Percentiles rank a stretch among this genome's conserved stretches.
phyloP scores from a whole-genome alignment of 768 basidiomycete genomes.

The Amylocystis lapponica region DNA sequence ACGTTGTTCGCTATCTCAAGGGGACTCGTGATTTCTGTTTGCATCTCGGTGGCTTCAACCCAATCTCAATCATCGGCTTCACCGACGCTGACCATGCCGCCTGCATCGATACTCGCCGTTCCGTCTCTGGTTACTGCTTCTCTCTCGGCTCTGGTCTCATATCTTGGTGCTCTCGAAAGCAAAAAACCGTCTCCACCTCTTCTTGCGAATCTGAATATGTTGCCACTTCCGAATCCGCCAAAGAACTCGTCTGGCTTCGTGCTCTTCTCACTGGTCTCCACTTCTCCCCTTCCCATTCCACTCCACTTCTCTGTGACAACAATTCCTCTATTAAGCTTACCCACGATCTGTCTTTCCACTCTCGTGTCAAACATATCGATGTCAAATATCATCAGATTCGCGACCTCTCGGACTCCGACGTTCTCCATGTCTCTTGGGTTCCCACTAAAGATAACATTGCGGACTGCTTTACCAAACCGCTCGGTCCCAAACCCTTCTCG shows the following conservation, averaged over 20 bases:
- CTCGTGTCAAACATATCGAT: conserved; percentile 38
- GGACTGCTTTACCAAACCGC: conserved; percentile 36
- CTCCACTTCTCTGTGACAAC: conserved; percentile 30
- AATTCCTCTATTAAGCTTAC: conserved; percentile 30
- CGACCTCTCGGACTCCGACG: conserved; percentile 23
- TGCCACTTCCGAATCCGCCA: conserved; percentile 18
- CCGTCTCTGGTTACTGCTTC: conserved; percentile 25
- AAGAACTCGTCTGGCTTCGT: conserved; percentile 25
- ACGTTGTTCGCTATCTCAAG: conserved; percentile 21
- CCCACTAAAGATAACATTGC: conserved; percentile 30
- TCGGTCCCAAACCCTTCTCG: conserved; percentile 15
- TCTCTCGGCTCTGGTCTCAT: conserved; percentile 17
- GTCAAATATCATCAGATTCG: conserved; percentile 35
- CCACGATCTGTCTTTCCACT: conserved; percentile 30
- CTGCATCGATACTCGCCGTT: conserved; percentile 13
- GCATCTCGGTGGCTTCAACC: conserved; percentile 7
- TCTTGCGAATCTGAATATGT: conserved; percentile 33
- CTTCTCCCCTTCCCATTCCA: conserved; percentile 2
- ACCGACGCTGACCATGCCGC: conserved; percentile 26
- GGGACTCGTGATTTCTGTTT: conserved; percentile 10
- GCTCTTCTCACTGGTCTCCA: conserved; percentile 18
- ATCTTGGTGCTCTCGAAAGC: conserved; percentile 25
- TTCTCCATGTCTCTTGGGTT: conserved; percentile 26
- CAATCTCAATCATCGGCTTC: conserved; percentile 11
- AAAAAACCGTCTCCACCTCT: conserved; percentile 23